Evolutionary conservation across 2,329 filamentous ascomycete genomes (phyloP).

Genomic region (Sporothrix dimorphospora): DNA sequence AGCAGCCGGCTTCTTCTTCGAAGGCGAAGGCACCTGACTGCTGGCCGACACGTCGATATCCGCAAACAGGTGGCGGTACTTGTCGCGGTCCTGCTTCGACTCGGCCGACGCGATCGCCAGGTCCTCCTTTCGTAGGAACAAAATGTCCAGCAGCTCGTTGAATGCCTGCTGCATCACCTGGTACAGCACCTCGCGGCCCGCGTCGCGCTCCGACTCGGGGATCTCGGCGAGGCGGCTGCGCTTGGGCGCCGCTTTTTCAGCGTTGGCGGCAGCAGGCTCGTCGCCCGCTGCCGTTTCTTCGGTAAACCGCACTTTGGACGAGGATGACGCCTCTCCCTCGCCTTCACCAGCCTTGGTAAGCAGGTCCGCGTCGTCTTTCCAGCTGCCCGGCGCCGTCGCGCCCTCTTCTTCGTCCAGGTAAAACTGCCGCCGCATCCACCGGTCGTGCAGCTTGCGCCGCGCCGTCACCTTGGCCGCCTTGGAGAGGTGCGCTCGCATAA

Average conservation of each 20-base stretch:
- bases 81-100: constrained; percentile 64
- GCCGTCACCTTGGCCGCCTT: constrained; percentile 48
- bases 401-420: constrained; percentile 88
- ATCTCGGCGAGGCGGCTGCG: constrained; percentile 73
- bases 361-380: constrained; percentile 63
- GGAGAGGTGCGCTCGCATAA: constrained; percentile 42
- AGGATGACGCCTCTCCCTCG: constrained; percentile 64
- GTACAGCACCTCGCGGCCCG: constrained; percentile 86
- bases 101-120: constrained; percentile 68
- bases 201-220: constrained; percentile 77
- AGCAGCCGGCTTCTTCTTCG: background rate
- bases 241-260: constrained; percentile 50
- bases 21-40: background rate
- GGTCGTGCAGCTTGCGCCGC: constrained; percentile 63
- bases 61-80: constrained; percentile 55
- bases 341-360: constrained; percentile 46
- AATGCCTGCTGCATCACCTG: constrained; percentile 90
- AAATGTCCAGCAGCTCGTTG: constrained; percentile 84
- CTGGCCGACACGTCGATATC: constrained; percentile 43
- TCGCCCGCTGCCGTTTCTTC: constrained; percentile 60
- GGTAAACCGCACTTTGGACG: constrained; percentile 70
- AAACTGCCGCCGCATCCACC: constrained; percentile 77
- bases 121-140: constrained; percentile 83
- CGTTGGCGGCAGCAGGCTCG: constrained; percentile 33
- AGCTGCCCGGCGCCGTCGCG: constrained; percentile 64